phyloP scores from a whole-genome alignment of 208 protist genomes.

The Crithidia mellificae region DNA sequence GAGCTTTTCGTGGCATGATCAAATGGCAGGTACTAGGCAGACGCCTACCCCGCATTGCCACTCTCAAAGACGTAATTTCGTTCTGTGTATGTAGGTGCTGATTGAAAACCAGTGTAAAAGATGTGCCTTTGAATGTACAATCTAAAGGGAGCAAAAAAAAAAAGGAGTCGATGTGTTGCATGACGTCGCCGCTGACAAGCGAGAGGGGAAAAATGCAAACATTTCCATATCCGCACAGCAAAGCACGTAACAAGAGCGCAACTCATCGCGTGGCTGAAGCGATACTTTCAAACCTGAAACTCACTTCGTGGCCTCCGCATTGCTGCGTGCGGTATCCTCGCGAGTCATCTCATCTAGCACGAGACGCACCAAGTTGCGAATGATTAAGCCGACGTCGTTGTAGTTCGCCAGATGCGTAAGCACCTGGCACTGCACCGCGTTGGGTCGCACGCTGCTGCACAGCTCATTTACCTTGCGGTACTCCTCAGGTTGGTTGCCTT shows the following conservation, averaged over 20 bases:
- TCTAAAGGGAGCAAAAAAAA: neutral
- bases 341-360: conserved; percentile 71
- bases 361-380: conserved; percentile 80
- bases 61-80: no score
- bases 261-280: no score
- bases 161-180: no score
- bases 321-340: conserved; percentile 10
- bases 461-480: conserved; percentile 77
- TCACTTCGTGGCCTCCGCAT: conserved; percentile 2
- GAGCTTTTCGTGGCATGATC: no score
- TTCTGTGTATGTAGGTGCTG: no score
- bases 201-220: no score
- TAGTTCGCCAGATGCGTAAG: conserved; percentile 86
- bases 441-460: conserved; percentile 69
- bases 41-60: no score
- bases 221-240: no score
- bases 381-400: conserved; percentile 81
- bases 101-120: neutral
- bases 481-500: conserved; percentile 78
- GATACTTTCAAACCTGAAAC: no score
- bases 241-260: no score
- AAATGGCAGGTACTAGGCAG: no score
- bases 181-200: no score
- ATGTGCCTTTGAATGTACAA: conserved; percentile 1
- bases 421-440: conserved; percentile 62